Evolutionary conservation across 2,329 filamentous ascomycete genomes (phyloP), one percentile per base, ranked within the genome.

Genomic region (Colletotrichum sp.): DNA sequence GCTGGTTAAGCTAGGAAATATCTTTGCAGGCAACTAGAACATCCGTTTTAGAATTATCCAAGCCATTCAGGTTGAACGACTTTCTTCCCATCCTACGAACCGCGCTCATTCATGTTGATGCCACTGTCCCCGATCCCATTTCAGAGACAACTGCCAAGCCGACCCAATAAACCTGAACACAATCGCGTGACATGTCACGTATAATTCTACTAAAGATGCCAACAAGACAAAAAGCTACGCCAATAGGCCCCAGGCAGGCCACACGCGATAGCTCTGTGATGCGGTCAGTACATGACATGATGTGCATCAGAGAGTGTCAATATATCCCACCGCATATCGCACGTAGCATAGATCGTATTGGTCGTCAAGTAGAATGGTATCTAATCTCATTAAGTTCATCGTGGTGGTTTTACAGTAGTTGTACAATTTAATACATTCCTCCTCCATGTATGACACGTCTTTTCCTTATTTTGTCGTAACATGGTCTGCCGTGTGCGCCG

Each of bases 1-100:
- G 63, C 79, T 85, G 10, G 62, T 82, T 4, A 65, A 78, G 9
- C 71, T 84, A 5, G 80, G 81, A 24, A 79, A 79, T 8, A 77
- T 82, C 5, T 83, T 84, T 75, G 80, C 80, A 7, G 79, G 81
- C 21, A 69, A 69, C 21, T 44, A 69, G 55, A 21, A 6, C 6
- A 4, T 9, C 10, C 12, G 10, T 13, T 21, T 12, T 21, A 0
- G 44, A n/a, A 49, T 21, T 13, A 21, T 21, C 0, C n/a, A 52
- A 21, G 12, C 6, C n/a, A 21, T 52, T 21, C 18, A 49, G 0
- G 18, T 52, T 13, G 44, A 52, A 13, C 7, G 8, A 10, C 3
- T 2, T 13, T 21, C 6, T 3, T 52, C 10, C 44, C n/a, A 13
- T 21, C 10, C 0, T 49, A 21, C 10, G 10, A 13, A 49, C 10